These are phyloP conservation scores for Caloboletus firmus DNA, from an alignment of 1,284 basidiomycete genomes.

Conservation along the genomic window DNA sequence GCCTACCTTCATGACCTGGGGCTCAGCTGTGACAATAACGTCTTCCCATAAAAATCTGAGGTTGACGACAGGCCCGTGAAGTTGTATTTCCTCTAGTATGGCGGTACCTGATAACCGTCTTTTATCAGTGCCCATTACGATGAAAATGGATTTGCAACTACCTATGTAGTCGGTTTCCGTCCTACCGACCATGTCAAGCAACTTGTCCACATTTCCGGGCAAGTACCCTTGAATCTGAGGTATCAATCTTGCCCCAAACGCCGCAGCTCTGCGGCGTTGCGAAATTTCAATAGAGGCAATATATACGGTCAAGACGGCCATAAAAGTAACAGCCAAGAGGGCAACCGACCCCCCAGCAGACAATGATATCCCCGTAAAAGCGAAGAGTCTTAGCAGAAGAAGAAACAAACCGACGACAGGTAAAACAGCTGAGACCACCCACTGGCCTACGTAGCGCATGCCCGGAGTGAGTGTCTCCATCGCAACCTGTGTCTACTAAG, in stretches of 20 bases:
- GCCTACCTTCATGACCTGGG: conserved; percentile 28
- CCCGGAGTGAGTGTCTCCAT: conserved; percentile 31
- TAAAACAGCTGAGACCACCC: conserved; percentile 11
- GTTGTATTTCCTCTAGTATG: conserved; percentile 12
- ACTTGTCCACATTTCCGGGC: conserved; percentile 31
- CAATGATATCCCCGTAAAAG: conserved; percentile 8
- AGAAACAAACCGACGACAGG: conserved; percentile 15
- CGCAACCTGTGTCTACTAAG: background rate
- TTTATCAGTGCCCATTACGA: background rate
- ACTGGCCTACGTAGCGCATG: conserved; percentile 16
- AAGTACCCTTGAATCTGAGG: conserved; percentile 20
- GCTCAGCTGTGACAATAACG: conserved; percentile 37
- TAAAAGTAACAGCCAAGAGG: conserved; percentile 4
- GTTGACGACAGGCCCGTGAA: conserved; percentile 27
- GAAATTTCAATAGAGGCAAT: conserved; percentile 8
- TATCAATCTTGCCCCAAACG: conserved; percentile 21
- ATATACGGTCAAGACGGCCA: conserved; percentile 2
- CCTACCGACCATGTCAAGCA: conserved; percentile 13
- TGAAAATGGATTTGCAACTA: conserved; percentile 1
- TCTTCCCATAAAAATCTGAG: conserved; percentile 37
- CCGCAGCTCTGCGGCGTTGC: conserved; percentile 21
- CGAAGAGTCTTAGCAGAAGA: conserved; percentile 12
- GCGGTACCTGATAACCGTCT: conserved; percentile 12
- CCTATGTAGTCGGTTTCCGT: conserved; percentile 30
- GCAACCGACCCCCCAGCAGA: conserved; percentile 3